A percentile compares a stretch with the other conserved stretches of the same genome.
Evolutionary conservation across 257 asterid species (phyloP).

Genomic region (Nicotiana attenuata): DNA sequence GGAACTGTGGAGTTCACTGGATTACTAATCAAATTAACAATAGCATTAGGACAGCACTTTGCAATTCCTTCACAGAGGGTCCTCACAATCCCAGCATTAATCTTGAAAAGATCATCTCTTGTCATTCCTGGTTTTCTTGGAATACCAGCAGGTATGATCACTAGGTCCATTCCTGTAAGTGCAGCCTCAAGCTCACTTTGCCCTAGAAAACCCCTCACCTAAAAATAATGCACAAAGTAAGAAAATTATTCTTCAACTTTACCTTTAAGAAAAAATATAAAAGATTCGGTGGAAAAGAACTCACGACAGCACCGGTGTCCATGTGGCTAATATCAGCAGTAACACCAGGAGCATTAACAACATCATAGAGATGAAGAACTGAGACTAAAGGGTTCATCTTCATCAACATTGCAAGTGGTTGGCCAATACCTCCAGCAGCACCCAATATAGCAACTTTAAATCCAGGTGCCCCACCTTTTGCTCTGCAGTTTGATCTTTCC

Average conservation of each 20-base stretch:
- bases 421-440: slow-evolving; percentile 97
- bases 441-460: slow-evolving; percentile 91
- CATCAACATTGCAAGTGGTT: slow-evolving; percentile 87
- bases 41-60: slow-evolving; percentile 76
- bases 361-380: slow-evolving; percentile 90
- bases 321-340: slow-evolving; percentile 95
- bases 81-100: slow-evolving; percentile 92
- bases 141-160: slow-evolving; percentile 93
- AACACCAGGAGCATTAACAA: slow-evolving; percentile 91
- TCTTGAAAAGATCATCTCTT: slow-evolving; percentile 91
- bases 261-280: no score
- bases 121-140: slow-evolving; percentile 99
- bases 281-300: no score
- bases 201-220: slow-evolving; percentile 64
- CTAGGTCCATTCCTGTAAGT: slow-evolving; percentile 95
- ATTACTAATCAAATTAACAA: slow-evolving; percentile 82
- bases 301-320: slow-evolving; percentile 94
- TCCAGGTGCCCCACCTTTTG: slow-evolving; percentile 93
- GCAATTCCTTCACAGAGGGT: slow-evolving; percentile 88
- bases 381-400: slow-evolving; percentile 92
- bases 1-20: slow-evolving; percentile 98
- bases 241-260: neutral
- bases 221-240: neutral
- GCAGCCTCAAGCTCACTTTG: slow-evolving; percentile 78
- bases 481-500: slow-evolving; percentile 69